Base-by-base conservation (phyloP, 768 basidiomycete species). In the Mycena venus region DNA sequence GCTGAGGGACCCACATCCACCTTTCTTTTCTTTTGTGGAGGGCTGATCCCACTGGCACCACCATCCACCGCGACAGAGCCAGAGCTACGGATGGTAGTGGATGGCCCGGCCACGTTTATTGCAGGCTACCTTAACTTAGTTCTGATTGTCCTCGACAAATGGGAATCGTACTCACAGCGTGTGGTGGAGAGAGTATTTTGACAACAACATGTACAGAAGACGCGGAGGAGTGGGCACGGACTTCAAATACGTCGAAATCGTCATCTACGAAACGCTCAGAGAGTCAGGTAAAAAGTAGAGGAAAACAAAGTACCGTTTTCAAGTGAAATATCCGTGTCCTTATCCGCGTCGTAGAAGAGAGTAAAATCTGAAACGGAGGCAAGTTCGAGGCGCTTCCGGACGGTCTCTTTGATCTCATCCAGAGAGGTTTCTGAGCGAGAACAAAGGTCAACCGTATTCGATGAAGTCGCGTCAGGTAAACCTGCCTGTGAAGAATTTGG, bases 161-260 rank as follows among this genome's bases (percentile, higher is more conserved):
- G 17, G 19, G 12, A 53, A 61, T n/a, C 7, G 49, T 25, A 51
- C 73, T 68, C 62, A 77, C 74, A 66, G 14, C 32, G 23, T 51
- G 47, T 27, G 53, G 56, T 67, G n/a, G 66, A 29, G 66, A 34
- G 14, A 53, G 17, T 14, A 77, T 19, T n/a, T 77, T 81, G 3
- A 91, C 84, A 68, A 86, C 80, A 31, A 89, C 85, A 62, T 85
- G 79, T 3, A 84, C 81, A 25, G 81, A 67, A 19, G 80, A 80
- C 4, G 79, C 77, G 27, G 65, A 25, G 11, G 85, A 78, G 63
- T 82, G 83, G 25, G 90, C 85, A 42, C 89, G 82, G 17, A 88
- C 83, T 69, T 84, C 82, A 81, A 95, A 94, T 2, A 94, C 94
- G 66, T 92, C 91, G 74, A 95, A 95, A 81, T 96, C 95, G 44